These are phyloP conservation scores for Apium graveolens DNA, from an alignment of 129 eudicot genomes.

Conservation along the genomic window DNA sequence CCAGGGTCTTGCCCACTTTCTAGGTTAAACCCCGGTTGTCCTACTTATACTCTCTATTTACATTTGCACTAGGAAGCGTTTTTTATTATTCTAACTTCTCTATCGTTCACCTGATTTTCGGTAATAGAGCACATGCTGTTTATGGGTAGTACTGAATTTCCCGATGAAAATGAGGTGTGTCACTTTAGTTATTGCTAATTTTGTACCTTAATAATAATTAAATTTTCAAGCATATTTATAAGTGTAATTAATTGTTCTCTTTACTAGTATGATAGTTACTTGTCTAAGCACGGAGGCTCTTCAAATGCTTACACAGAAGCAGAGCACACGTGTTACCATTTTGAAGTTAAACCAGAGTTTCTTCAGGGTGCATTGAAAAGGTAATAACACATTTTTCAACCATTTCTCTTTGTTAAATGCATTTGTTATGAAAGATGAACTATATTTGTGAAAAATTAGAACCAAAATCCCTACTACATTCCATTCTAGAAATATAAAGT, in stretches of 20 bases:
- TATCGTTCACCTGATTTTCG: no score
- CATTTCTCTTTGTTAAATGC: background rate
- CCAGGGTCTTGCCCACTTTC: constrained; percentile 96
- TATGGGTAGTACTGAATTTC: constrained; percentile 95
- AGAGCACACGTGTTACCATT: constrained; percentile 95
- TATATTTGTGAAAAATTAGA: background rate
- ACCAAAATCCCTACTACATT: background rate
- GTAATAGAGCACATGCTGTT: constrained; percentile 98
- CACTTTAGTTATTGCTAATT: background rate
- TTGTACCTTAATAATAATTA: background rate
- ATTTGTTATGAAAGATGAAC: background rate
- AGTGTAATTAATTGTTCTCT: constrained; percentile 24
- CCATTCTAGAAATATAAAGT: background rate
- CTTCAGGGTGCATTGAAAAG: constrained; percentile 82
- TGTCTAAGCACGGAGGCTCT: constrained; percentile 99
- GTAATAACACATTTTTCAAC: constrained; percentile 20
- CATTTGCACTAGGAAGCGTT: background rate
- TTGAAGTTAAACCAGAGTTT: constrained; percentile 88
- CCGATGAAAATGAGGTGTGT: constrained; percentile 96
- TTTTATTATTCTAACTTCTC: background rate
- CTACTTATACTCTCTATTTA: background rate
- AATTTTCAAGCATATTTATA: background rate
- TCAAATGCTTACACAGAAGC: constrained; percentile 95
- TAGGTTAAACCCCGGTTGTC: constrained; percentile 38
- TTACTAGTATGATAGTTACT: constrained; percentile 93